Evolutionary conservation across 208 protist genomes (phyloP), one percentile per base, ranked within the genome.

Genomic region (Acanthamoeba divionensis): DNA sequence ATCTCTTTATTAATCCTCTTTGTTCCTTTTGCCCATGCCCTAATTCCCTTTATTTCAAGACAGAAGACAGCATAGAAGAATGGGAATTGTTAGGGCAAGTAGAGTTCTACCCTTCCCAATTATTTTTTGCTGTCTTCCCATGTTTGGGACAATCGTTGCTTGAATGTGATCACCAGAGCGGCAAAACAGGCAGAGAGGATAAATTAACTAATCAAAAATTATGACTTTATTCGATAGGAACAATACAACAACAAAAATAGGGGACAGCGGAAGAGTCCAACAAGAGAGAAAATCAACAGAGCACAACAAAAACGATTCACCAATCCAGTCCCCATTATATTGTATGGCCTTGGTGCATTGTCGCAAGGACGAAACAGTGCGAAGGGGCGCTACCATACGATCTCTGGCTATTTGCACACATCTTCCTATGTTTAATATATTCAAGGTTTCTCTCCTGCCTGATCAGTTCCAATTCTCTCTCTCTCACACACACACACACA

Each of bases 291-390:
- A 65, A 38, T n/a, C n/a, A n/a, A n/a, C n/a, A 3, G 77, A 33
- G 8, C 29, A 50, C 36, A 24, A 77, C 12, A 24, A 88, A 7
- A 54, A n/a, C 44, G 26, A 85, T 50, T 0, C n/a, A 9, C 31
- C 41, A 3, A 38, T 36, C 41, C 38, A 63, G 18, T 31, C 10
- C 41, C 52, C 57, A 7, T 60, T 88, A 10, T 88, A 88, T 18
- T 88, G 79, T 31, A 54, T 88, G 26, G 69, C 79, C 1, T 60
- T 88, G 41, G 69, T 88, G 41, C 79, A 88, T 31, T 88, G 79
- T 31, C 50, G 79, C 0, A 88, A 88, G 79, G 79, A 88, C 38
- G 79, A 88, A 15, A 65, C 55, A 24, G 79, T 88, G 29, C 79
- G 79, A 18, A 54, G 79, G 3, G 79, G 79, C 21, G 79, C 79